phyloP scores from a whole-genome alignment of 371 early-diverging fungal species.

The Mucor lusitanicus region DNA sequence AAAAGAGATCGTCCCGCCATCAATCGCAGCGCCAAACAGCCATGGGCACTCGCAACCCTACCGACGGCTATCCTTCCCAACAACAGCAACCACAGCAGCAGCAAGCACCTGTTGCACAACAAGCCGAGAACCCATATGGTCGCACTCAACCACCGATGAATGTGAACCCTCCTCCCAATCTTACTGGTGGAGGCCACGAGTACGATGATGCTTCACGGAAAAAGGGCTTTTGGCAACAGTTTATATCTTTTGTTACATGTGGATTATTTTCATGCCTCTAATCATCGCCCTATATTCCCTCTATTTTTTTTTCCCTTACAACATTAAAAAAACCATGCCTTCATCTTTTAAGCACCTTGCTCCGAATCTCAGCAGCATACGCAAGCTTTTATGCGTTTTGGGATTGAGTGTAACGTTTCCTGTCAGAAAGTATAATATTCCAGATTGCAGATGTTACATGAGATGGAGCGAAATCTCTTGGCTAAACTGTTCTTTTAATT shows the following conservation, averaged over 20 bases:
- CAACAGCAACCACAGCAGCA: background rate
- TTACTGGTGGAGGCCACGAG: background rate
- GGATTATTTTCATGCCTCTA: conserved; percentile 20
- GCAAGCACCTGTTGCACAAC: background rate
- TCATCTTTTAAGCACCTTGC: background rate
- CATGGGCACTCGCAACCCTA: background rate
- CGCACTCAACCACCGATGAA: conserved; percentile 18
- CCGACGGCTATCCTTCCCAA: background rate
- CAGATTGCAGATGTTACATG: background rate
- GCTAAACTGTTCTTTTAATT: background rate
- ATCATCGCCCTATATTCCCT: background rate
- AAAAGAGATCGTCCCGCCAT: conserved; percentile 5
- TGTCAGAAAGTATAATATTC: background rate
- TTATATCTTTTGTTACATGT: conserved; percentile 28
- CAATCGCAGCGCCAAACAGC: conserved; percentile 12
- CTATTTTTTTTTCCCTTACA: background rate
- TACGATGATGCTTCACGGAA: conserved; percentile 20
- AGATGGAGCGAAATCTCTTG: background rate
- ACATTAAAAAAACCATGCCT: background rate
- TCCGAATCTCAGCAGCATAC: background rate
- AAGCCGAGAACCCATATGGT: background rate
- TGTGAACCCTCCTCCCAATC: background rate
- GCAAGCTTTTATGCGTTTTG: background rate
- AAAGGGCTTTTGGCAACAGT: conserved; percentile 26
- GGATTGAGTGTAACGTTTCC: conserved; percentile 8